These are phyloP conservation scores for Solanum acaule DNA, from an alignment of 257 asterid genomes.

Conservation along the genomic window DNA sequence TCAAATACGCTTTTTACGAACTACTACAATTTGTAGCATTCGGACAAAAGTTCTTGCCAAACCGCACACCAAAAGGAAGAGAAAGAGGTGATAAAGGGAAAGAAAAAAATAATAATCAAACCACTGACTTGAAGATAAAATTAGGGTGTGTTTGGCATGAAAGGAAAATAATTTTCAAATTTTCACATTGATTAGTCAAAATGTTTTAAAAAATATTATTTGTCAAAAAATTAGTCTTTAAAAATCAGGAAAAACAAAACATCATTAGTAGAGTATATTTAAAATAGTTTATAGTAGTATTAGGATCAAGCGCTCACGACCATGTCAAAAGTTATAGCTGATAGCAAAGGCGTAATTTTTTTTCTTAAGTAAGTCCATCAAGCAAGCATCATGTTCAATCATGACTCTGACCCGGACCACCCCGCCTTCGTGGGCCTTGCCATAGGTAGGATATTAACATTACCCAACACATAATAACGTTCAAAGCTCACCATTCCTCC, in stretches of 20 bases:
- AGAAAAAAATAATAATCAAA: neutral
- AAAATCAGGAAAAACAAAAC: neutral
- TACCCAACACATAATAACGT: neutral
- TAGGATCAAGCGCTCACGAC: too few relatives aligned
- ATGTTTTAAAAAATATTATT: neutral
- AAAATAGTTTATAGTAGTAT: too few relatives aligned
- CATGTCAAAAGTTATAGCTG: too few relatives aligned
- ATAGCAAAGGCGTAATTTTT: accelerated
- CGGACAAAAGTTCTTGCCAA: neutral
- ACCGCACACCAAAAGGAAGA: neutral
- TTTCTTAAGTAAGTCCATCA: neutral
- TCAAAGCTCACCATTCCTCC: neutral
- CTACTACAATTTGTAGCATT: neutral
- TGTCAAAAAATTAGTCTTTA: neutral
- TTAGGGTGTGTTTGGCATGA: neutral
- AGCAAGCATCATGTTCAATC: too few relatives aligned
- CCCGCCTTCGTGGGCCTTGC: too few relatives aligned
- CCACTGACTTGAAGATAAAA: neutral
- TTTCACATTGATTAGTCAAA: neutral
- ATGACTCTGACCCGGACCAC: too few relatives aligned
- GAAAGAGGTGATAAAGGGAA: neutral
- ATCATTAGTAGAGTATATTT: neutral
- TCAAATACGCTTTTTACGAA: neutral
- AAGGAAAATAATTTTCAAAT: neutral
- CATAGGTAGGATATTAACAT: too few relatives aligned